Percentiles rank a stretch among this genome's conserved stretches.
Conservation (phyloP, 2,329 filamentous ascomycete genomes). For the Aspergillus niger region DNA sequence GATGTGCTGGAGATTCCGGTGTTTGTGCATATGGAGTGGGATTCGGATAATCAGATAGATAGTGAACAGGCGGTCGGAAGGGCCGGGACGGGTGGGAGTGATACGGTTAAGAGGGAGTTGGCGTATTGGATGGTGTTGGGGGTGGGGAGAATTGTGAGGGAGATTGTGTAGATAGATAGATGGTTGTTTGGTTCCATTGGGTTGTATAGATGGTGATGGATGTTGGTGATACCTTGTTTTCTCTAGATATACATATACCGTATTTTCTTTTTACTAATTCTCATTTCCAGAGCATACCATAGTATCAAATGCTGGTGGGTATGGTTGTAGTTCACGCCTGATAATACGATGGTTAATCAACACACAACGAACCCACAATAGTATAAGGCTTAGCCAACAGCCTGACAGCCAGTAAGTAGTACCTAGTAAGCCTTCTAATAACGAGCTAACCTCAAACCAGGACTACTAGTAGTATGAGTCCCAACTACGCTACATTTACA, state of each 20-base stretch:
- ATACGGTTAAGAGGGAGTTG: constrained; percentile 78
- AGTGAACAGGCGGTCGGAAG: constrained; percentile 39
- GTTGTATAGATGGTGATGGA: background rate
- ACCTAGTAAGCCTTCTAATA: no score
- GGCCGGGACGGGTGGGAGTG: constrained; percentile 55
- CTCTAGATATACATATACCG: background rate
- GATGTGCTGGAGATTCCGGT: constrained; percentile 85
- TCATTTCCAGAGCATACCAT: no score
- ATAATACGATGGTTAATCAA: no score
- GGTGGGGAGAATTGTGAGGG: constrained; percentile 70
- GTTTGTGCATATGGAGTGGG: constrained; percentile 91
- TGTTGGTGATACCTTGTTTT: constrained; percentile 2
- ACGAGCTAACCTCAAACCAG: no score
- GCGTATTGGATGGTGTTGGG: constrained; percentile 96
- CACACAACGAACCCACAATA: no score
- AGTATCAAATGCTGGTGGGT: no score
- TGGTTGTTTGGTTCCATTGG: constrained; percentile 11
- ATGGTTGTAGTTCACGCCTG: no score
- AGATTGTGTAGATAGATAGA: constrained; percentile 14
- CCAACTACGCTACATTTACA: no score
- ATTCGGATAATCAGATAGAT: constrained; percentile 58
- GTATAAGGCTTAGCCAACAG: no score
- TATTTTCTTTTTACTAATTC: no score
- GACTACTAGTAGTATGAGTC: no score
- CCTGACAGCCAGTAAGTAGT: no score